Conservation (phyloP, 2,329 filamentous ascomycete genomes). For the Ophiosphaerella korrae region DNA sequence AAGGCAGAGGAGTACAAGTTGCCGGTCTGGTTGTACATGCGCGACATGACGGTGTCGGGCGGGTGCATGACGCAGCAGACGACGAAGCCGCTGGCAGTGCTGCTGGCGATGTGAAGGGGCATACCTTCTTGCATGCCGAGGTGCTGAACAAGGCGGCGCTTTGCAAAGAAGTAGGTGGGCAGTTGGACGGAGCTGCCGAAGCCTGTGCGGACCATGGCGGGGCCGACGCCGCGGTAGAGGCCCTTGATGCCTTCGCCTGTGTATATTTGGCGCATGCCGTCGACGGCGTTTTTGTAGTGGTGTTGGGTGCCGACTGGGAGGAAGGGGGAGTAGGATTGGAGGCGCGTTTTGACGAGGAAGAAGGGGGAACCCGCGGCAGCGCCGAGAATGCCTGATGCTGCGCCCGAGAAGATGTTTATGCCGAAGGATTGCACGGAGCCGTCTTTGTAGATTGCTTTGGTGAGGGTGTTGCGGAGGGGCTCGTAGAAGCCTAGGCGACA, state of each 20-base stretch:
- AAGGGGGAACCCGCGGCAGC: slow-evolving; percentile 94
- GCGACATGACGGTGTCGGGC: slow-evolving; percentile 98
- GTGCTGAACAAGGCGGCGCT: slow-evolving; percentile 80
- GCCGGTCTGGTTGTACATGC: slow-evolving; percentile 98
- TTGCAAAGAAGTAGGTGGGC: slow-evolving; percentile 97
- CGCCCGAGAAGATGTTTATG: slow-evolving; percentile 93
- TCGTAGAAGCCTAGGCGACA: slow-evolving; percentile 98
- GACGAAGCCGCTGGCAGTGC: slow-evolving; percentile 88
- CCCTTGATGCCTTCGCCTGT: slow-evolving; percentile 75
- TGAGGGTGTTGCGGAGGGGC: slow-evolving; percentile 77
- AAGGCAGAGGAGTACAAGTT: slow-evolving; percentile 94
- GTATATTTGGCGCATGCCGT: slow-evolving; percentile 84
- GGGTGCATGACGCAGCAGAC: slow-evolving; percentile 99
- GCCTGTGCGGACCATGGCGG: slow-evolving; percentile 93
- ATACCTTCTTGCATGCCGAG: slow-evolving; percentile 89
- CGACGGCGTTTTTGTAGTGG: slow-evolving; percentile 80
- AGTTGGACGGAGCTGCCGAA: slow-evolving; percentile 96
- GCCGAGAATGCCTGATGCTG: slow-evolving; percentile 85
- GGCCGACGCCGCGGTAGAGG: slow-evolving; percentile 86
- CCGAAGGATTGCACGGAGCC: slow-evolving; percentile 78
- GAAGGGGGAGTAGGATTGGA: slow-evolving; percentile 93
- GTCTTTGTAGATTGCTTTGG: slow-evolving; percentile 73
- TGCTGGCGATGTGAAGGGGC: slow-evolving; percentile 85
- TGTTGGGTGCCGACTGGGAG: slow-evolving; percentile 97
- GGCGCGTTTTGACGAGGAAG: slow-evolving; percentile 94